Conservation (phyloP, 768 basidiomycete genomes). For the Psilocybe azurescens region DNA sequence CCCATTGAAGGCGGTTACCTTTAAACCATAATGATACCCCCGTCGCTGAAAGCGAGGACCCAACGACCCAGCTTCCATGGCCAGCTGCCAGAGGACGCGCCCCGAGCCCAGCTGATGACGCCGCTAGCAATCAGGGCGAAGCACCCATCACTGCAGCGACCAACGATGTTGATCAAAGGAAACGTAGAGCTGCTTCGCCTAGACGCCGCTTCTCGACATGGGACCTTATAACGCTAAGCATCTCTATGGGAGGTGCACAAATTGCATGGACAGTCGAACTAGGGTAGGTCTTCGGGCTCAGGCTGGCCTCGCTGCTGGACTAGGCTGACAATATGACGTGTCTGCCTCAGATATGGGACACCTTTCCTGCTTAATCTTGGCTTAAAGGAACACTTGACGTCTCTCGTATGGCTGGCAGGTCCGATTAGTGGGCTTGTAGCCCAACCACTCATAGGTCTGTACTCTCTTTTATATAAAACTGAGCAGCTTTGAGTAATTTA, state of each 20-base stretch:
- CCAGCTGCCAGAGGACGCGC: conserved; percentile 48
- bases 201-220: conserved; percentile 57
- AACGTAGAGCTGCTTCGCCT: conserved; percentile 29
- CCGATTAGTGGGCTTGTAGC: conserved; percentile 95
- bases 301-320: conserved; percentile 1
- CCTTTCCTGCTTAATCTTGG: conserved; percentile 79
- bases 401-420: conserved; percentile 94
- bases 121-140: conserved; percentile 20
- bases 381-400: conserved; percentile 87
- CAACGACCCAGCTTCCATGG: conserved; percentile 83
- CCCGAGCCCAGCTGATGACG: conserved; percentile 28
- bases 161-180: conserved; percentile 23
- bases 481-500: conserved; percentile 31
- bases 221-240: conserved; percentile 81
- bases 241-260: conserved; percentile 95
- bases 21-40: conserved; percentile 62
- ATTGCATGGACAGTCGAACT: conserved; percentile 96
- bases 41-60: conserved; percentile 68
- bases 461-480: conserved; percentile 20
- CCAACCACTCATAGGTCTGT: conserved; percentile 93
- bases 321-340: conserved; percentile 19
- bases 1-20: conserved; percentile 17
- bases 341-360: conserved; percentile 82
- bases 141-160: conserved; percentile 20
- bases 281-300: conserved; percentile 58